phyloP scores from a whole-genome alignment of 345 rosid genomes.

The Hibiscus mutabilis region DNA sequence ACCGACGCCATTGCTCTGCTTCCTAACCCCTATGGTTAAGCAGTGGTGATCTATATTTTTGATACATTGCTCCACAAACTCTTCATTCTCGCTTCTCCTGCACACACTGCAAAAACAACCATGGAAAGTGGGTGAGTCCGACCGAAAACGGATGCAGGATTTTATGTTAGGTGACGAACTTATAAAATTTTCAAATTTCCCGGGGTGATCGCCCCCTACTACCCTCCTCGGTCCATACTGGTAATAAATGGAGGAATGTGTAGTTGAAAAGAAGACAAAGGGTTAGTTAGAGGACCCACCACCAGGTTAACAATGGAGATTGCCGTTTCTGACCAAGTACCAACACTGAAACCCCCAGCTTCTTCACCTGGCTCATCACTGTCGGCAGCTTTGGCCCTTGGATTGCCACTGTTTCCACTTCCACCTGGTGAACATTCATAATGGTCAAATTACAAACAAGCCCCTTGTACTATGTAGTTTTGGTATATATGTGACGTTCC shows the following conservation, averaged over 20 bases:
- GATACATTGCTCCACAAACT: not conserved
- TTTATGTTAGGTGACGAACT: too few species aligned
- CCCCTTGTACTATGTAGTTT: too few species aligned
- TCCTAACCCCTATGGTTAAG: slow-evolving; percentile 37
- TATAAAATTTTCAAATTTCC: too few species aligned
- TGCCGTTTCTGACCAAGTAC: slow-evolving; percentile 82
- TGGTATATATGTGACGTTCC: too few species aligned
- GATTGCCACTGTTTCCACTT: slow-evolving; percentile 79
- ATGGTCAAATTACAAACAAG: too few species aligned
- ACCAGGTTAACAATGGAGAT: slow-evolving; percentile 43
- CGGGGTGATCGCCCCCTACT: too few species aligned
- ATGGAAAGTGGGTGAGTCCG: not conserved
- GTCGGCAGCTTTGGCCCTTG: slow-evolving; percentile 87
- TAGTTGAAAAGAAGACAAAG: not conserved
- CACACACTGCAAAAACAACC: not conserved
- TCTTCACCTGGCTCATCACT: slow-evolving; percentile 84
- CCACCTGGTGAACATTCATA: slow-evolving; percentile 43
- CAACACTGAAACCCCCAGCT: slow-evolving; percentile 76
- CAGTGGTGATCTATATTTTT: slow-evolving; percentile 38
- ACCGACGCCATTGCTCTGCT: slow-evolving; percentile 25
- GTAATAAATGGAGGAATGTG: too few species aligned
- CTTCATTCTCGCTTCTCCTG: not conserved
- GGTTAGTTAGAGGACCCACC: slow-evolving; percentile 31
- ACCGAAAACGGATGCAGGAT: too few species aligned
- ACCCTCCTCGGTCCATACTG: too few species aligned